Percentiles rank a stretch among this genome's conserved stretches.
Evolutionary conservation across 1,284 basidiomycete species (phyloP).

Genomic region (Fomitopsis pinicola): DNA sequence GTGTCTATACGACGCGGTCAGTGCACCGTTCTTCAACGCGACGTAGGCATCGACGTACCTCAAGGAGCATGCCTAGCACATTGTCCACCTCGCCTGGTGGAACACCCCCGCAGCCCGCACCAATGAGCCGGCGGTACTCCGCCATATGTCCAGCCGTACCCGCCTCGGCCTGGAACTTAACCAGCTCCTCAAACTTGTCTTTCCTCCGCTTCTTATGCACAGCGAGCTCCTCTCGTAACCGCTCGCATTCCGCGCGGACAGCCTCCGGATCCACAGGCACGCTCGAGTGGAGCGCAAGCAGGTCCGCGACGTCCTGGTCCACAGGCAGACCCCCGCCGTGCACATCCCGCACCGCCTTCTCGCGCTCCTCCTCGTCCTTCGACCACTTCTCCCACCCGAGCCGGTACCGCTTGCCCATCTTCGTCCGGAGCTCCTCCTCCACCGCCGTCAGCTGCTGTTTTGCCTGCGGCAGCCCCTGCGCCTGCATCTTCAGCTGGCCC

Average conservation of each 20-base stretch:
- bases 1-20: conserved; percentile 40
- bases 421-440: conserved; percentile 63
- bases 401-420: conserved; percentile 78
- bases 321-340: conserved; percentile 50
- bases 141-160: conserved; percentile 86
- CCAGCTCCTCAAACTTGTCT: conserved; percentile 69
- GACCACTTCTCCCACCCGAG: conserved; percentile 92
- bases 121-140: conserved; percentile 83
- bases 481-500: conserved; percentile 64
- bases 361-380: conserved; percentile 78
- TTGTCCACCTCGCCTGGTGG: conserved; percentile 80
- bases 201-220: conserved; percentile 65
- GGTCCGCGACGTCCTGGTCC: conserved; percentile 62
- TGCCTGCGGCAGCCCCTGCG: conserved; percentile 65
- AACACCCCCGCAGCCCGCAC: conserved; percentile 87
- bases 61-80: conserved; percentile 77
- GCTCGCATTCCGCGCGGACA: conserved; percentile 55
- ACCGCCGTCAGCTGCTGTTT: conserved; percentile 58
- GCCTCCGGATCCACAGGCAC: conserved; percentile 56
- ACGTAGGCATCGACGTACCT: conserved; percentile 45
- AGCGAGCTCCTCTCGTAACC: conserved; percentile 59
- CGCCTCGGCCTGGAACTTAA: conserved; percentile 80
- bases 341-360: conserved; percentile 56
- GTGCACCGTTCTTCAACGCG: background rate
- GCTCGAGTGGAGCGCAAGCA: conserved; percentile 51